phyloP scores from a whole-genome alignment of 768 basidiomycete genomes.

The Suillus subluteus region DNA sequence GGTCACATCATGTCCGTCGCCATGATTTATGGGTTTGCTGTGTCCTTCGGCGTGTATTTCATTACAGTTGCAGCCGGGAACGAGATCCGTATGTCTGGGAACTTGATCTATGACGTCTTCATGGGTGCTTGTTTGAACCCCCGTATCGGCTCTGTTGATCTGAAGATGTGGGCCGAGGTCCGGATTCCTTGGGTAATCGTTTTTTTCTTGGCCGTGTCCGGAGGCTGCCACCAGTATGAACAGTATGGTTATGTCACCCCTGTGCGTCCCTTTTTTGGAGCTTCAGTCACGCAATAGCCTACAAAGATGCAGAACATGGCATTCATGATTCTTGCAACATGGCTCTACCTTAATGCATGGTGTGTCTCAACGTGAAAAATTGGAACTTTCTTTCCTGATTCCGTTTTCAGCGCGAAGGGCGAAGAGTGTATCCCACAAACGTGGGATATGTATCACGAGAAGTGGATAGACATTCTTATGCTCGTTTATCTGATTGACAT shows the following conservation, averaged over 20 bases:
- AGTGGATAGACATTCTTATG: conserved; percentile 46
- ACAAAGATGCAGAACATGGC: conserved; percentile 77
- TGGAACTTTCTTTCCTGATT: conserved; percentile 8
- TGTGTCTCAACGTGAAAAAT: conserved; percentile 31
- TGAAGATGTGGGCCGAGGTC: conserved; percentile 99
- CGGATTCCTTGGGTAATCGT: conserved; percentile 97
- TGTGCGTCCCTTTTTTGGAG: conserved; percentile 45
- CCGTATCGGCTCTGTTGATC: conserved; percentile 84
- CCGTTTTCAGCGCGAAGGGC: conserved; percentile 69
- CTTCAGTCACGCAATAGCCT: neutral
- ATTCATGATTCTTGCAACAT: conserved; percentile 94
- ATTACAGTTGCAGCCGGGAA: conserved; percentile 76
- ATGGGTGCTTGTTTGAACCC: conserved; percentile 97
- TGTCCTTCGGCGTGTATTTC: conserved; percentile 83
- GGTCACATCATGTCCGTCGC: conserved; percentile 95
- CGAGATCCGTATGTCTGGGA: conserved; percentile 93
- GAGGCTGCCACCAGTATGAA: conserved; percentile 95
- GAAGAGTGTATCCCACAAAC: conserved; percentile 96
- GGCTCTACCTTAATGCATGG: conserved; percentile 97
- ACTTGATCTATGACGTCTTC: conserved; percentile 92
- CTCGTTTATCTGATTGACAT: conserved; percentile 5
- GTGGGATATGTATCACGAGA: conserved; percentile 99
- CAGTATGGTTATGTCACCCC: conserved; percentile 89
- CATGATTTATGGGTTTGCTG: conserved; percentile 87
- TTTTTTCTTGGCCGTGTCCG: conserved; percentile 91